These are phyloP conservation scores for Boletus reticuloceps DNA, from an alignment of 768 basidiomycete species.

Conservation along the genomic window DNA sequence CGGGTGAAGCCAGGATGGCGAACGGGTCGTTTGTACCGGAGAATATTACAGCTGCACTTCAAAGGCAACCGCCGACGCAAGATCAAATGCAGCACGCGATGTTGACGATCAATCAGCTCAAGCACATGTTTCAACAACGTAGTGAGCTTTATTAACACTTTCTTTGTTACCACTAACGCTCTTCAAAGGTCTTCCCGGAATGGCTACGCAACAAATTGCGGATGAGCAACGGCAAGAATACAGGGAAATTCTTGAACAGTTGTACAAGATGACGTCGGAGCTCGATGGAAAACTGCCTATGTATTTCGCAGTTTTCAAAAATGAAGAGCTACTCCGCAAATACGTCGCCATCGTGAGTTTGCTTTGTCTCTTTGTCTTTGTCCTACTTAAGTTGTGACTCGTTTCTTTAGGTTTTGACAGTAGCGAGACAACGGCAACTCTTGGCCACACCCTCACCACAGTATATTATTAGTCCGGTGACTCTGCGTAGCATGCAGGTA, in stretches of 20 bases:
- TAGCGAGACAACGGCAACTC: conserved; percentile 34
- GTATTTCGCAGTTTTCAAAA: conserved; percentile 44
- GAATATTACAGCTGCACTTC: background rate
- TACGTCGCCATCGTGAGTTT: conserved; percentile 54
- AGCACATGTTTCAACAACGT: conserved; percentile 33
- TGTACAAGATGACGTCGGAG: conserved; percentile 44
- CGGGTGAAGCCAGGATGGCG: conserved; percentile 18
- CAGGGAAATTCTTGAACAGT: conserved; percentile 46
- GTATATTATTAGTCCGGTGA: conserved; percentile 35
- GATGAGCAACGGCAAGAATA: conserved; percentile 56
- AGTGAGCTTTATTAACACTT: conserved; percentile 21
- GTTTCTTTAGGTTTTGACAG: conserved; percentile 40
- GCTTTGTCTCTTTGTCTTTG: conserved; percentile 11
- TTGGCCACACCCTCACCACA: conserved; percentile 23
- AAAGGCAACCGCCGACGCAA: conserved; percentile 21
- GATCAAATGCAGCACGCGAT: conserved; percentile 34
- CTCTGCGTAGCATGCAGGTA: conserved; percentile 42
- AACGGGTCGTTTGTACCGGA: conserved; percentile 11
- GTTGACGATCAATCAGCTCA: conserved; percentile 31
- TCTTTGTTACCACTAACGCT: conserved; percentile 10
- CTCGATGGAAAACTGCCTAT: conserved; percentile 51
- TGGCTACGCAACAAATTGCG: conserved; percentile 41
- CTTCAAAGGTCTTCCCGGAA: conserved; percentile 34
- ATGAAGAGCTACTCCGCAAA: conserved; percentile 47
- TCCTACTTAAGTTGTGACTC: conserved; percentile 8